These are phyloP conservation scores for Arthroderma sp. DNA, from an alignment of 2,329 filamentous ascomycete genomes.

Conservation along the genomic window DNA sequence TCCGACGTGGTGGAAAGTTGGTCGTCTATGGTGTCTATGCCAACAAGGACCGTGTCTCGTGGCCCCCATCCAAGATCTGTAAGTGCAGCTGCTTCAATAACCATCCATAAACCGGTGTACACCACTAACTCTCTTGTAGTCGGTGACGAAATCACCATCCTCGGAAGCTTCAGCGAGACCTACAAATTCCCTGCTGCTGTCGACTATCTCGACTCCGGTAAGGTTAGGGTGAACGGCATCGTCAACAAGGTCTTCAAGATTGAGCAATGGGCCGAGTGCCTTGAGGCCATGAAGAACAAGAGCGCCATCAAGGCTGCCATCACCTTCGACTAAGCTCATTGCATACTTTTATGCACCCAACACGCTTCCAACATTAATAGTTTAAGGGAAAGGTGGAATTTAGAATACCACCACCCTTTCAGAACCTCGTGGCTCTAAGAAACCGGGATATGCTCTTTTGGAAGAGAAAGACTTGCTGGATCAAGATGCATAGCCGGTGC, in stretches of 20 bases:
- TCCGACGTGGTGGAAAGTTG: conserved; percentile 56
- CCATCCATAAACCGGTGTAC: not conserved
- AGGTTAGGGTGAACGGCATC: conserved; percentile 46
- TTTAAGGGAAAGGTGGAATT: too few species aligned
- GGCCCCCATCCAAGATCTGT: conserved; percentile 61
- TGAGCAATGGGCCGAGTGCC: conserved; percentile 58
- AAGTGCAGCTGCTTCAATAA: conserved; percentile 24
- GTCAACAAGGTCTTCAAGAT: conserved; percentile 61
- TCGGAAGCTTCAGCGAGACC: conserved; percentile 60
- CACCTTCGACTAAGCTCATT: conserved; percentile 44
- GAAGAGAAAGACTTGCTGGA: not conserved
- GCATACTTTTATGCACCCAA: not conserved
- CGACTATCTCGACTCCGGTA: conserved; percentile 36
- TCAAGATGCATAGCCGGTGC: not conserved
- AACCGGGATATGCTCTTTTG: not conserved
- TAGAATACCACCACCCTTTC: not conserved
- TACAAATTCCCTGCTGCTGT: conserved; percentile 55
- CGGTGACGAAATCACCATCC: conserved; percentile 55
- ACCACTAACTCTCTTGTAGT: conserved; percentile 15
- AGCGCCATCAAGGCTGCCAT: conserved; percentile 62
- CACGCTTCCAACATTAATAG: too few species aligned
- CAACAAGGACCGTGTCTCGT: conserved; percentile 48
- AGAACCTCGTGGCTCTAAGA: not conserved
- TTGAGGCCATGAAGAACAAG: conserved; percentile 60
- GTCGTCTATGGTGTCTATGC: conserved; percentile 61